Base-by-base conservation (phyloP, 2,329 filamentous ascomycete species). In the Rhynchosporium secalis region DNA sequence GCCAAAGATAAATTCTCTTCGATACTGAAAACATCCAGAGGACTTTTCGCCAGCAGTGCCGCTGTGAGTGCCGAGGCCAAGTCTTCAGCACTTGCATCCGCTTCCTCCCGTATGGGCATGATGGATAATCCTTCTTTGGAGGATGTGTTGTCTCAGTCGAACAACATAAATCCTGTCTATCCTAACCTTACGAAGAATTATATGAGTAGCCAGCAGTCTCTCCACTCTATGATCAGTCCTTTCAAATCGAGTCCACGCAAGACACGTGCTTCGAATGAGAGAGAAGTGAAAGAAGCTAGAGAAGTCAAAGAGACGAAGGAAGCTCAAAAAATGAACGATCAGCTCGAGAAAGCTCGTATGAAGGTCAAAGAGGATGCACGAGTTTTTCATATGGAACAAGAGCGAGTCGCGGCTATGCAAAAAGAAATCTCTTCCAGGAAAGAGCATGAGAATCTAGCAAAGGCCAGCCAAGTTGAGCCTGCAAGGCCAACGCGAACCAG, bases 1-100 rank as follows among this genome's bases (percentile, higher is more conserved):
- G 93, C 95, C 33, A 98, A 96, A 78, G 91, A 90, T 72, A 96
- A 92, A 74, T 81, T 98, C 54, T 96, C 94, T 52, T 96, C 93
- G 9, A 92, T 96, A 63, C 80, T 97, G 70, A 93, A 92, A 76
- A 90, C 88, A 60, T 95, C 93, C 3, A 94, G 90, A 75, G 91
- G 89, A 13, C 84, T 97, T 55, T 88, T 97, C 66, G 91, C 89
- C 20, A 96, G 90, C 68, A 94, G 85, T 68, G 85, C 85, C 2
- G 84, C 81, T 15, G 77, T 84, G 43, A 87, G 84, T 68, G 85
- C 85, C 0, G 85, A 88, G 68, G 83, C 83, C 7, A 88, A 87
- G 68, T 79, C 80, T 0, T 81, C 80, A 3, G 72, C 86, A 6
- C 71, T 86, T 26, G 86, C 85, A 3, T 81, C 86, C 3, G 81